Percentiles rank a stretch among this genome's conserved stretches.
Conservation (phyloP, 768 basidiomycete genomes). For the Polyporus arcularius region DNA sequence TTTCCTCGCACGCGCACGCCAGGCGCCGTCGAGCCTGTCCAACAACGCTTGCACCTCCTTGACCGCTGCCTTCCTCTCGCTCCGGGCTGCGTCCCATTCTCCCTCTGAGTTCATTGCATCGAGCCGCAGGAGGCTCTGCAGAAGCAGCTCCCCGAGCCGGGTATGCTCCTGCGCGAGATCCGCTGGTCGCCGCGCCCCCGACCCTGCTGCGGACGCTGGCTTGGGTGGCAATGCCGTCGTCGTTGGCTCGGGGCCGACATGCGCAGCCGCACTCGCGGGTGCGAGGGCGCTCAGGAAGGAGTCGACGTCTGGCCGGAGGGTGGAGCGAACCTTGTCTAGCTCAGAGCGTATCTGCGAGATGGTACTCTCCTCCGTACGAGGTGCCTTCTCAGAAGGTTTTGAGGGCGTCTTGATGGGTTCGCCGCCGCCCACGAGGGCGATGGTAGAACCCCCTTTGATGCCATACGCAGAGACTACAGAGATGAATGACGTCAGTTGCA, state of each 20-base stretch:
- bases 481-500: conserved; percentile 19
- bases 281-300: conserved; percentile 47
- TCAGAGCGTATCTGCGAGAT: conserved; percentile 59
- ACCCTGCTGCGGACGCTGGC: conserved; percentile 22
- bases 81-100: conserved; percentile 78
- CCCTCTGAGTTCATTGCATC: conserved; percentile 78
- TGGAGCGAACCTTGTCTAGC: conserved; percentile 49
- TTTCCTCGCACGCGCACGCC: conserved; percentile 37
- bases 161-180: conserved; percentile 46
- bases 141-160: conserved; percentile 76
- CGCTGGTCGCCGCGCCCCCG: conserved; percentile 16
- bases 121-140: conserved; percentile 84
- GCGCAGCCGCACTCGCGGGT: conserved; percentile 12
- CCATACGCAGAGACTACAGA: conserved; percentile 71
- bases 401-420: conserved; percentile 27
- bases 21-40: conserved; percentile 75
- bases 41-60: conserved; percentile 81
- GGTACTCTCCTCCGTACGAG: conserved; percentile 50
- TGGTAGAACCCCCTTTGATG: conserved; percentile 64
- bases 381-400: conserved; percentile 25
- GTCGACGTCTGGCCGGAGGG: conserved; percentile 59
- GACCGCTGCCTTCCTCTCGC: conserved; percentile 84
- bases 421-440: conserved; percentile 66
- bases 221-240: conserved; percentile 18
- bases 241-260: conserved; percentile 6